Conservation (phyloP, 805 yeast genomes). For the Starmerella apicola region DNA sequence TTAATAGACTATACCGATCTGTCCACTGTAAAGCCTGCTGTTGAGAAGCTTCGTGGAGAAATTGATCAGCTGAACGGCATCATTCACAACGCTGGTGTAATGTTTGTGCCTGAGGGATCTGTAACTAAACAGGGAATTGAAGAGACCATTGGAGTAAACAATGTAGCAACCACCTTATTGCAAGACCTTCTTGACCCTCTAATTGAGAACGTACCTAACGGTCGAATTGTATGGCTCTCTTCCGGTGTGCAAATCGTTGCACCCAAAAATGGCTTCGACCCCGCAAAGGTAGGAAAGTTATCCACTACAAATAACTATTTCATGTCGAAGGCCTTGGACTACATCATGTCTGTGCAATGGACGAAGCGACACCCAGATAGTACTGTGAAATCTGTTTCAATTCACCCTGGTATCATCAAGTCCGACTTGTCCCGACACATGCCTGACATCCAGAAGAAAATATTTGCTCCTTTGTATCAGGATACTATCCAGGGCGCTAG, state of each 20-base stretch:
- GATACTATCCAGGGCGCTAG: slow-evolving; percentile 33
- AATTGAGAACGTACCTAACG: slow-evolving; percentile 28
- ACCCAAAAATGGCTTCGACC: slow-evolving; percentile 28
- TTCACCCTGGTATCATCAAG: slow-evolving; percentile 34
- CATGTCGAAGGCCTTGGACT: slow-evolving; percentile 35
- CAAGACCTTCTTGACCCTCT: slow-evolving; percentile 30
- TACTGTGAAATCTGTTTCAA: slow-evolving; percentile 28
- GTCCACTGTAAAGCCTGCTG: slow-evolving; percentile 20
- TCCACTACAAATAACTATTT: slow-evolving; percentile 25
- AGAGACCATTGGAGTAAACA: slow-evolving; percentile 36
- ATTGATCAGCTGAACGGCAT: slow-evolving; percentile 17
- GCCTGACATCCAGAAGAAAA: background rate
- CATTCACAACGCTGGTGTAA: slow-evolving; percentile 22
- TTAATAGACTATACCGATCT: slow-evolving; percentile 22
- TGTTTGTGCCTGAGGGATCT: slow-evolving; percentile 27
- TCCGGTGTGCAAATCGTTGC: slow-evolving; percentile 30
- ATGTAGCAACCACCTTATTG: slow-evolving; percentile 36
- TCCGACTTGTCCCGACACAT: slow-evolving; percentile 29
- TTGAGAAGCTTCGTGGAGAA: slow-evolving; percentile 8
- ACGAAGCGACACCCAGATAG: slow-evolving; percentile 25
- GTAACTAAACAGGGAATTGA: slow-evolving; percentile 36
- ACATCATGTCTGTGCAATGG: slow-evolving; percentile 31
- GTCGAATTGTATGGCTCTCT: slow-evolving; percentile 37
- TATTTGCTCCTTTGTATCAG: slow-evolving; percentile 9
- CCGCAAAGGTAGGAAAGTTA: slow-evolving; percentile 26